These are phyloP conservation scores for Penicillium occitanis DNA, from an alignment of 2,329 filamentous ascomycete genomes.

Conservation along the genomic window DNA sequence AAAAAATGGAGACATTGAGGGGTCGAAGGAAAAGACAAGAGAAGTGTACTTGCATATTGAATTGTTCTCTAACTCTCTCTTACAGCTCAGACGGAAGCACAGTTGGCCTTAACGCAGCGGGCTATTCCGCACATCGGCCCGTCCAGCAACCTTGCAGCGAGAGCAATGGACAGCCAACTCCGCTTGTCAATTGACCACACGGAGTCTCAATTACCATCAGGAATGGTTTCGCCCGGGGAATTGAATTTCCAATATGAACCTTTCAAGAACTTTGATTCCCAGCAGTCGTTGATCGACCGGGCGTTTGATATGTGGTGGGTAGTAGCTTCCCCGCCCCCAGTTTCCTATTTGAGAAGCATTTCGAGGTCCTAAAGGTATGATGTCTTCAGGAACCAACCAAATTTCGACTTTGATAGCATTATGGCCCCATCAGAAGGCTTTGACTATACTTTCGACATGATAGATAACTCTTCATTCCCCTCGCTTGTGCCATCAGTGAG, in stretches of 20 bases:
- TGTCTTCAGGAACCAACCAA: background rate
- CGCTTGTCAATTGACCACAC: background rate
- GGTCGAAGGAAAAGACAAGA: background rate
- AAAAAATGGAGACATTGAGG: conserved; percentile 3
- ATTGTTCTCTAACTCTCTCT: background rate
- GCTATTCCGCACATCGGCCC: conserved; percentile 4
- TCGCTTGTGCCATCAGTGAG: conserved; percentile 1
- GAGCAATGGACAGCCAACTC: conserved; percentile 5
- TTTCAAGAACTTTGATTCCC: background rate
- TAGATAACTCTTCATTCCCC: background rate
- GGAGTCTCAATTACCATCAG: background rate
- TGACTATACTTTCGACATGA: background rate
- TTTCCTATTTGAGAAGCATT: background rate
- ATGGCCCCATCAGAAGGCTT: background rate
- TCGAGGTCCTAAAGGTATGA: conserved; percentile 1
- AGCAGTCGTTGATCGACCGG: conserved; percentile 3
- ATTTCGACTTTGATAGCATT: conserved; percentile 4
- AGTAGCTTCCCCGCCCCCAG: background rate
- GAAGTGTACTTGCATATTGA: background rate
- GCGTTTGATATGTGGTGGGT: background rate
- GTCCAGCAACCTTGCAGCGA: conserved; percentile 1
- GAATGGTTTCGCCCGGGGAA: conserved; percentile 1
- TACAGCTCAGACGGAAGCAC: conserved; percentile 8
- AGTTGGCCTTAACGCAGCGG: conserved; percentile 3
- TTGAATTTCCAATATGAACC: background rate